Conservation (phyloP, 2,329 filamentous ascomycete species). For the Clathrospora elynae region DNA sequence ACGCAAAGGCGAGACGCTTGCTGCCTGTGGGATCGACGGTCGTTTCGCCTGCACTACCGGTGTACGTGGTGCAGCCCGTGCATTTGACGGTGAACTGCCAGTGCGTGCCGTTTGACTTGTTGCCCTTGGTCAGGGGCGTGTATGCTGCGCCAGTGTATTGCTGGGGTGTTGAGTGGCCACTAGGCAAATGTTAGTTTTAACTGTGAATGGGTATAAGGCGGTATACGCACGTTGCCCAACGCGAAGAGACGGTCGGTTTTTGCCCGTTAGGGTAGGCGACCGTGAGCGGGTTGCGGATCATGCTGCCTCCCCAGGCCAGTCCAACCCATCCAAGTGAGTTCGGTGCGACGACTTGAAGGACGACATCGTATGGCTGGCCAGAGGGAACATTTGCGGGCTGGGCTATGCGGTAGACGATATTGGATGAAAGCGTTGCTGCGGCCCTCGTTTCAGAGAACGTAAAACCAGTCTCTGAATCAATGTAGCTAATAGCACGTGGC, state of each 20-base stretch:
- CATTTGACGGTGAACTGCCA: constrained; percentile 42
- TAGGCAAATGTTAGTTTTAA: constrained; percentile 8
- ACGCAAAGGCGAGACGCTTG: constrained; percentile 33
- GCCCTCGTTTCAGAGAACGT: constrained; percentile 41
- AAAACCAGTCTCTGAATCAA: constrained; percentile 41
- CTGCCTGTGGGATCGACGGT: constrained; percentile 29
- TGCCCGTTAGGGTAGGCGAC: constrained; percentile 38
- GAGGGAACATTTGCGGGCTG: constrained; percentile 27
- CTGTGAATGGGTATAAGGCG: no score
- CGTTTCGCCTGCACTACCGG: constrained; percentile 17
- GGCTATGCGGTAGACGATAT: constrained; percentile 39
- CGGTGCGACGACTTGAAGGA: constrained; percentile 38
- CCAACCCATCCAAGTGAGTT: constrained; percentile 38
- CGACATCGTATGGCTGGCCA: constrained; percentile 31
- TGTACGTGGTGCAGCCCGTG: constrained; percentile 37
- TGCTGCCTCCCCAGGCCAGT: constrained; percentile 40
- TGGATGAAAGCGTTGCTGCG: constrained; percentile 32
- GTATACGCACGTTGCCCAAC: constrained; percentile 39
- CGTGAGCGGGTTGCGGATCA: constrained; percentile 40
- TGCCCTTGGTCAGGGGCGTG: constrained; percentile 30
- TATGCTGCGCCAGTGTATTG: constrained; percentile 35
- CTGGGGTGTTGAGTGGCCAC: constrained; percentile 30
- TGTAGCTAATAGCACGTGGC: constrained; percentile 23
- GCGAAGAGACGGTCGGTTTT: constrained; percentile 32
- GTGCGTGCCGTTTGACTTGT: constrained; percentile 38